Base-by-base conservation (phyloP, 164 flowering plant species). In the Vitis cinerea region DNA sequence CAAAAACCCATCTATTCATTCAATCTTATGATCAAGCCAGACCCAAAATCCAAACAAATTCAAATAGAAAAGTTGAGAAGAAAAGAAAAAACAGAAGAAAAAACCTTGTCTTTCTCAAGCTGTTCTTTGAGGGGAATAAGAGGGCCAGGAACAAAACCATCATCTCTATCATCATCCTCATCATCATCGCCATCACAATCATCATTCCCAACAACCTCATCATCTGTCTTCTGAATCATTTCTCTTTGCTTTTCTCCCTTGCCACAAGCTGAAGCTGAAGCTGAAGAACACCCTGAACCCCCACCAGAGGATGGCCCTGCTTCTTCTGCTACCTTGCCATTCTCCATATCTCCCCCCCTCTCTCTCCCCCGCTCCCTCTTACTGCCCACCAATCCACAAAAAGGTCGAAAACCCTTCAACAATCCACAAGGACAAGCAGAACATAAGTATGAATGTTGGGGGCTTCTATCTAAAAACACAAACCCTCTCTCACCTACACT, bases 81-180 rank as follows among this genome's bases (percentile, higher is more conserved):
- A 27, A 27, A 10, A 8, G 7, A 30, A 47, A 29, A 15, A n/a
- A 17, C 51, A 60, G 47, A 54, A 23, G 27, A 55, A 29, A 50
- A 71, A 71, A 84, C 87, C 87, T 84, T 78, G 81, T 84, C 87
- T 73, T 81, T 81, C 73, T 86, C 90, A 49, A 86, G 71, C 77
- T 84, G 87, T 69, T 84, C 85, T 73, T 80, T 84, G 71, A 84
- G 87, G 68, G 88, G 76, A 67, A 86, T 23, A 54, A 84, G 65
- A 64, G 88, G 88, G 19, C 90, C 83, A 30, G 86, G 86, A 64
- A 78, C 79, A 77, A 78, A 84, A 53, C 71, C 80, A 69, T 61
- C 74, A 71, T 17, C 72, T 9, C 51, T 78, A 61, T 71, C 74
- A 55, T 71, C 78, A 0, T 73, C 78, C 49, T 74, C 80, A 29